These are phyloP conservation scores for Alternaria solani DNA, from an alignment of 2,329 filamentous ascomycete genomes.

Conservation along the genomic window DNA sequence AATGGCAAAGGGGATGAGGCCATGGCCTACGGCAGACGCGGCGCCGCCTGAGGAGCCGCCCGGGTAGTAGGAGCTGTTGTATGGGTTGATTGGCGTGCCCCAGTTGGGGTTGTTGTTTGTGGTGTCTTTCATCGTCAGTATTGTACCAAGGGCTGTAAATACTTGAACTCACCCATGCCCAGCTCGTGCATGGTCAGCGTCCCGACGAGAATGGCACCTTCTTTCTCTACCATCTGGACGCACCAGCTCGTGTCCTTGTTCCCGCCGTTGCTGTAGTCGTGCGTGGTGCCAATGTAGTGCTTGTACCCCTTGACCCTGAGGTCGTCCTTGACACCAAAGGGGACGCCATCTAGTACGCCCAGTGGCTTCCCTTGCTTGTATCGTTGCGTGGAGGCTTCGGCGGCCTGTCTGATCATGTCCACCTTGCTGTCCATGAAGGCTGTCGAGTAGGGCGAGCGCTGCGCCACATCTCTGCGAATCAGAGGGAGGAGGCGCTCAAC, in stretches of 20 bases:
- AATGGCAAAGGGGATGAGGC: conserved; percentile 76
- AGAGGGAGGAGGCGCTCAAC: conserved; percentile 74
- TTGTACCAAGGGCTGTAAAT: background rate
- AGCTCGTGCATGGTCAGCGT: conserved; percentile 84
- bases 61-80: conserved; percentile 78
- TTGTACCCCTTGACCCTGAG: conserved; percentile 74
- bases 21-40: conserved; percentile 73
- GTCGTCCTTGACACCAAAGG: conserved; percentile 86
- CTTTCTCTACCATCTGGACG: conserved; percentile 73
- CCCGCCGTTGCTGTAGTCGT: conserved; percentile 62
- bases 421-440: conserved; percentile 76
- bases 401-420: conserved; percentile 71
- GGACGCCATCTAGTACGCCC: conserved; percentile 80
- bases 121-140: conserved; percentile 62
- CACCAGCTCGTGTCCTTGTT: conserved; percentile 71
- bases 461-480: conserved; percentile 66
- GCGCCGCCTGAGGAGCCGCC: conserved; percentile 83
- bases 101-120: conserved; percentile 82
- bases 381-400: conserved; percentile 74
- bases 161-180: conserved; percentile 65
- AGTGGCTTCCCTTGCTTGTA: conserved; percentile 72
- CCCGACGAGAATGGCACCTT: conserved; percentile 77
- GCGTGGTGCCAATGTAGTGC: conserved; percentile 69
- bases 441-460: conserved; percentile 68
- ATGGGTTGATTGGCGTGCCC: conserved; percentile 80